Conservation (phyloP, 345 rosid species). For the Bruguiera parviflora region DNA sequence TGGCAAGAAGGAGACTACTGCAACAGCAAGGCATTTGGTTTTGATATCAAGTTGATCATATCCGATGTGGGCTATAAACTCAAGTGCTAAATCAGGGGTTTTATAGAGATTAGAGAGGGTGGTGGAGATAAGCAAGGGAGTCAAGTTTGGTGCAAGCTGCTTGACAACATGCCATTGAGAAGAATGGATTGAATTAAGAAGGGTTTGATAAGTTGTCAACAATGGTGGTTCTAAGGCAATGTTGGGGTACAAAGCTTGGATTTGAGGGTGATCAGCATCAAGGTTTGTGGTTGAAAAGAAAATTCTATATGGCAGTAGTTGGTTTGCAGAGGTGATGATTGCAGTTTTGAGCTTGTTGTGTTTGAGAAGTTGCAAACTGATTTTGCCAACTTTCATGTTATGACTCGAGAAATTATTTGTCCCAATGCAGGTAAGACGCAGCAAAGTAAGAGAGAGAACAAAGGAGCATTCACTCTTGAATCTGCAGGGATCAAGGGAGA, state of each 20-base stretch:
- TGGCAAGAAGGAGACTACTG: slow-evolving; percentile 48
- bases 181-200: slow-evolving; percentile 38
- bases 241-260: slow-evolving; percentile 11
- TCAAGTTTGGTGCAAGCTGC: slow-evolving; percentile 42
- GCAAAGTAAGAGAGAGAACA: neutral
- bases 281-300: slow-evolving; percentile 25
- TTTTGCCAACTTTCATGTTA: slow-evolving; percentile 34
- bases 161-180: slow-evolving; percentile 81
- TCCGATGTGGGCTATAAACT: slow-evolving; percentile 44
- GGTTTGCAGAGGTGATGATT: neutral
- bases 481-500: no score
- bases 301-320: slow-evolving; percentile 3
- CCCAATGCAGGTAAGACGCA: neutral
- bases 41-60: slow-evolving; percentile 37
- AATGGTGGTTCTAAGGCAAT: neutral
- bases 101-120: slow-evolving; percentile 47
- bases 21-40: slow-evolving; percentile 61
- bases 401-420: neutral
- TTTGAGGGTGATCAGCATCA: neutral
- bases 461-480: neutral
- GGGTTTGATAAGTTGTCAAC: slow-evolving; percentile 1
- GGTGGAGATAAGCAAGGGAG: slow-evolving; percentile 41
- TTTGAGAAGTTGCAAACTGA: slow-evolving; percentile 7
- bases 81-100: slow-evolving; percentile 55
- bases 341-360: slow-evolving; percentile 12